These are phyloP conservation scores for Rachicladosporium sp. DNA, from an alignment of 2,329 filamentous ascomycete species.

Conservation along the genomic window DNA sequence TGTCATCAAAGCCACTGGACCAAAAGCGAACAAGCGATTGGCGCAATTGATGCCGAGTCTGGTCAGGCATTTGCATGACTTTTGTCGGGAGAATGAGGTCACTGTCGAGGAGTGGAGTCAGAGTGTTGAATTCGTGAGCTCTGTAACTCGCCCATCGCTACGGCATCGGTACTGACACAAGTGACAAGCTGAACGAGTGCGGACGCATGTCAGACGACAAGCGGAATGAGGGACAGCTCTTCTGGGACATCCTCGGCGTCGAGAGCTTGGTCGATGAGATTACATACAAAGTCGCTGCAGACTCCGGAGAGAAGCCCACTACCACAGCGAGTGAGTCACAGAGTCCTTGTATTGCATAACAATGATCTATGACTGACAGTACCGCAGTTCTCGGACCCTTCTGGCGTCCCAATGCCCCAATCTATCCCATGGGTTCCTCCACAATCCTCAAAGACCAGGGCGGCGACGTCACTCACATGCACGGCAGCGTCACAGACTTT, in stretches of 20 bases:
- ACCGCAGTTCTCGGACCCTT: slow-evolving; percentile 77
- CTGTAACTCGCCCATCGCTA: too few relatives aligned
- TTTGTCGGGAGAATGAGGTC: slow-evolving; percentile 45
- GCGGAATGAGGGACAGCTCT: slow-evolving; percentile 50
- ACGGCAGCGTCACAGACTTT: slow-evolving; percentile 50
- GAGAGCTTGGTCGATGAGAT: slow-evolving; percentile 24
- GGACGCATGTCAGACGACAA: slow-evolving; percentile 44
- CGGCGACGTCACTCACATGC: slow-evolving; percentile 49
- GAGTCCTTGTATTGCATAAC: neutral
- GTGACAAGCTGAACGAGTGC: too few relatives aligned
- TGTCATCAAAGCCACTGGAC: slow-evolving; percentile 25
- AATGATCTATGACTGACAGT: slow-evolving; percentile 33
- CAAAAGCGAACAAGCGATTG: slow-evolving; percentile 22
- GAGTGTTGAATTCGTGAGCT: slow-evolving; percentile 34
- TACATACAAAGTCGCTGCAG: neutral
- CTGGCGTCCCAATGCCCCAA: slow-evolving; percentile 62
- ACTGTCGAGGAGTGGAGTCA: slow-evolving; percentile 48
- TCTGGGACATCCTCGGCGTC: slow-evolving; percentile 47
- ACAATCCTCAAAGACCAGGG: slow-evolving; percentile 42
- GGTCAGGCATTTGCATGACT: slow-evolving; percentile 47
- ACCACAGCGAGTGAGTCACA: slow-evolving; percentile 1
- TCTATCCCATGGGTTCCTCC: slow-evolving; percentile 53
- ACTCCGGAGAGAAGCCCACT: neutral
- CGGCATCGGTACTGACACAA: too few relatives aligned
- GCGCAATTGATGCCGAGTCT: slow-evolving; percentile 34